phyloP scores from a whole-genome alignment of 805 yeast genomes.

The Candida nonsorbophila region DNA sequence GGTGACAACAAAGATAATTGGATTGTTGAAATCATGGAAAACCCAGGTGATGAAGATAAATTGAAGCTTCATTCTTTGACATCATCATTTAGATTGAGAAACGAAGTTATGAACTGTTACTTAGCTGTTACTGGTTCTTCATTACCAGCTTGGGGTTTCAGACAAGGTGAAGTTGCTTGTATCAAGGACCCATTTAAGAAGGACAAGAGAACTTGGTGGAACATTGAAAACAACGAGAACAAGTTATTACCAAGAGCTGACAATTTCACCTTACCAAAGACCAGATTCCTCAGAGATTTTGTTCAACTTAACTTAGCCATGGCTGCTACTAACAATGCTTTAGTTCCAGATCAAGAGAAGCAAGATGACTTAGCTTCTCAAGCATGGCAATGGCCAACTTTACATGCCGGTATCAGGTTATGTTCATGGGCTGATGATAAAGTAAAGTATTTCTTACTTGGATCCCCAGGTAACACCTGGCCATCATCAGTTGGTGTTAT shows the following conservation, averaged over 20 bases:
- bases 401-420: conserved; percentile 67
- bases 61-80: conserved; percentile 70
- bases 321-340: conserved; percentile 81
- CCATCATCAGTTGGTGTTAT: conserved; percentile 57
- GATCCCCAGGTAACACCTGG: conserved; percentile 70
- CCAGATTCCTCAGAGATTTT: conserved; percentile 68
- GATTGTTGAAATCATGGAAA: conserved; percentile 66
- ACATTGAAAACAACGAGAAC: conserved; percentile 67
- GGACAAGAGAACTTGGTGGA: conserved; percentile 89
- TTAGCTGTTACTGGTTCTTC: conserved; percentile 75
- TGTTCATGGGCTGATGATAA: conserved; percentile 60
- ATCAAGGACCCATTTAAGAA: conserved; percentile 57
- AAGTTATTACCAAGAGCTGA: conserved; percentile 55
- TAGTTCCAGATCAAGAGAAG: conserved; percentile 71
- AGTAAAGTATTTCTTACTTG: conserved; percentile 60
- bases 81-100: conserved; percentile 72
- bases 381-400: conserved; percentile 85
- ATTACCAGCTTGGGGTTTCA: conserved; percentile 96
- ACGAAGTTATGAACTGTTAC: conserved; percentile 70
- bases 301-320: conserved; percentile 69
- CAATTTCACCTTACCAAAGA: conserved; percentile 64
- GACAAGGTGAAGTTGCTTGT: conserved; percentile 95
- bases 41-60: conserved; percentile 49
- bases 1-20: conserved; percentile 79
- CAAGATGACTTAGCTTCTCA: conserved; percentile 64